Evolutionary conservation across 2,329 filamentous ascomycete genomes (phyloP).

Genomic region (Beauveria sp.): DNA sequence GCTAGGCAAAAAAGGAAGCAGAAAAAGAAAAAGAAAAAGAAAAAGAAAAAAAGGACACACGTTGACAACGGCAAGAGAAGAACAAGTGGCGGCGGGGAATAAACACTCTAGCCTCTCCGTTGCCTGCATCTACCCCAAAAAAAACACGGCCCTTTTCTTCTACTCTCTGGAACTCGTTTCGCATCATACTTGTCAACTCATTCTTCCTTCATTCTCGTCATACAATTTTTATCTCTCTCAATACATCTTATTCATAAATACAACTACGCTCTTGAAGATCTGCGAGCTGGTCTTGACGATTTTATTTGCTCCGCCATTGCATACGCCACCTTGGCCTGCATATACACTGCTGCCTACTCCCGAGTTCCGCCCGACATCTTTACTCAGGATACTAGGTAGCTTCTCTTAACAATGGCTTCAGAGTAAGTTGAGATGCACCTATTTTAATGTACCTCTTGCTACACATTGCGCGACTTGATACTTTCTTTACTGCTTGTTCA

Average conservation of each 20-base stretch:
- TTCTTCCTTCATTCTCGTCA: background rate
- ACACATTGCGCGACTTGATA: background rate
- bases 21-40: background rate
- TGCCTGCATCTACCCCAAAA: background rate
- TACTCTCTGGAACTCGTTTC: background rate
- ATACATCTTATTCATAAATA: background rate
- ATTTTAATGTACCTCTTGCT: background rate
- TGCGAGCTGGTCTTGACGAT: background rate
- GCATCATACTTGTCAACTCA: too few species aligned
- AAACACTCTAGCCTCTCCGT: background rate
- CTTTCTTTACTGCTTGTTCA: background rate
- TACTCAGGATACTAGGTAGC: background rate
- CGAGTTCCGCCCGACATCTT: background rate
- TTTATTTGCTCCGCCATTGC: too few species aligned
- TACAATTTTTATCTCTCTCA: background rate
- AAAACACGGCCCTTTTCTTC: background rate
- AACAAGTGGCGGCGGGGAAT: conserved; percentile 1
- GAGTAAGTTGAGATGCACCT: background rate
- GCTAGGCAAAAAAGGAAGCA: too few species aligned
- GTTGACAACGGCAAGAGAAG: background rate
- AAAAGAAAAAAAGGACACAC: background rate
- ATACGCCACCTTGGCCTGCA: too few species aligned
- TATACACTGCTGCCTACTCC: background rate
- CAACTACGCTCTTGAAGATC: background rate
- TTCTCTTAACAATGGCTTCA: conserved; percentile 3